Base-by-base conservation (phyloP, 2,329 filamentous ascomycete genomes). In the Metarhizium guizhouense region DNA sequence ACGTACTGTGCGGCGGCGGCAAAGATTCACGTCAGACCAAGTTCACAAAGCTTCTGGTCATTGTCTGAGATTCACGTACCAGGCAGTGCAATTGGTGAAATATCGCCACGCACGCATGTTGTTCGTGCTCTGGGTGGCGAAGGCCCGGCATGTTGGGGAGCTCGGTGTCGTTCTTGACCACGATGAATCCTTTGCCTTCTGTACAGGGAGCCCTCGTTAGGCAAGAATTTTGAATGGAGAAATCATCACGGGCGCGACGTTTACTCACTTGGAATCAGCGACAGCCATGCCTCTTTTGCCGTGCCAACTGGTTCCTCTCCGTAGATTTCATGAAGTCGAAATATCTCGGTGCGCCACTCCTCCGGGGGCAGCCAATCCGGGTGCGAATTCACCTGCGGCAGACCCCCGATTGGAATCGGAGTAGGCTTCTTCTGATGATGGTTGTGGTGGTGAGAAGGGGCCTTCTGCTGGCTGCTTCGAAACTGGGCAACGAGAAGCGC, bases 101-200 rank as follows among this genome's bases (percentile, higher is more conserved):
- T 20, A 51, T 16, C 3, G 49, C 49, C 32, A 51, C 34, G 47
- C 51, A 47, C 1, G 55, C 55, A 8, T 58, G 51, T 48, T 55
- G 51, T 18, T 51, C 56, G n/a, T 38, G 40, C 13, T 52, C 30
- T 16, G 51, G 47, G 40, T 54, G 52, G 11, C 38, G 18, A 13
- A 58, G 47, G 18, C 56, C 56, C 47, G 56, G 56, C 49, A 54
- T 43, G 30, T 48, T 45, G 14, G 34, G 48, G 4, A 57, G 51
- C 20, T 36, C 25, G 10, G 55, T 52, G 11, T 51, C 45, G 32
- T 57, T 57, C 30, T 49, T 57, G 16, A 59, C 51, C 6, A 57
- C 48, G 29, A 57, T 51, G 43, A 59, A 59, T 18, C 57, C 57
- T 14, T 54, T 54, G 10, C 54, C 54, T 40, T 56, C 57, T 58